A percentile compares a stretch with the other conserved stretches of the same genome.
phyloP scores from a whole-genome alignment of 768 basidiomycete species.

The Rossbeevera mucosa region DNA sequence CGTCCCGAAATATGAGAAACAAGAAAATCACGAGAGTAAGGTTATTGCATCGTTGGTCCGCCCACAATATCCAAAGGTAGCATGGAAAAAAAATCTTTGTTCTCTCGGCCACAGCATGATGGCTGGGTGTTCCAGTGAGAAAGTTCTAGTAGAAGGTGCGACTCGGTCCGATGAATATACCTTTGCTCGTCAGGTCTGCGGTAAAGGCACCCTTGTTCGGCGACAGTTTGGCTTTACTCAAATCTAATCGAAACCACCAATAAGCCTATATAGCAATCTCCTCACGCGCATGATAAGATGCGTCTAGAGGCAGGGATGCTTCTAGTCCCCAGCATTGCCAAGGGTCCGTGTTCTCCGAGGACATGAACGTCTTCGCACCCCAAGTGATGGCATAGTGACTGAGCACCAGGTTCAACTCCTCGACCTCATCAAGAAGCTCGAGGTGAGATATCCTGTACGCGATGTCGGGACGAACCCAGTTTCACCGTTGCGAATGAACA shows the following conservation, averaged over 20 bases:
- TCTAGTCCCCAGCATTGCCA: slow-evolving; percentile 17
- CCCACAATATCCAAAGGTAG: not conserved
- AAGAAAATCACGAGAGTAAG: not conserved
- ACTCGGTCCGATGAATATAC: not conserved
- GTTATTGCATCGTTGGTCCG: not conserved
- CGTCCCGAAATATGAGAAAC: not conserved
- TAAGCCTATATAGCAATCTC: not conserved
- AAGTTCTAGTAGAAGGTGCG: not conserved
- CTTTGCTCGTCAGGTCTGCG: not conserved
- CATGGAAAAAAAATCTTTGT: not conserved
- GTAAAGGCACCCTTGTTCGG: not conserved
- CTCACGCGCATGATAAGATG: not conserved
- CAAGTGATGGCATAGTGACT: slow-evolving; percentile 62
- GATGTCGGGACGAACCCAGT: not conserved
- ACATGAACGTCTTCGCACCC: slow-evolving; percentile 27
- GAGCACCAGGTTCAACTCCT: slow-evolving; percentile 78
- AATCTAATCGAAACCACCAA: not conserved
- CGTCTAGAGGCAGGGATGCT: not conserved
- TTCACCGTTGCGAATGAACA: not conserved
- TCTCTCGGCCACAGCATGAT: not conserved
- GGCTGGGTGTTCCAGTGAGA: not conserved
- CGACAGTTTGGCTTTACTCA: too few species aligned
- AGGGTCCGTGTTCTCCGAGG: not conserved
- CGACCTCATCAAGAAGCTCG: slow-evolving; percentile 80
- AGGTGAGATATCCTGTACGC: slow-evolving; percentile 62